These are phyloP conservation scores for Pouteria campechiana DNA, from an alignment of 179 eudicot species.

Conservation along the genomic window DNA sequence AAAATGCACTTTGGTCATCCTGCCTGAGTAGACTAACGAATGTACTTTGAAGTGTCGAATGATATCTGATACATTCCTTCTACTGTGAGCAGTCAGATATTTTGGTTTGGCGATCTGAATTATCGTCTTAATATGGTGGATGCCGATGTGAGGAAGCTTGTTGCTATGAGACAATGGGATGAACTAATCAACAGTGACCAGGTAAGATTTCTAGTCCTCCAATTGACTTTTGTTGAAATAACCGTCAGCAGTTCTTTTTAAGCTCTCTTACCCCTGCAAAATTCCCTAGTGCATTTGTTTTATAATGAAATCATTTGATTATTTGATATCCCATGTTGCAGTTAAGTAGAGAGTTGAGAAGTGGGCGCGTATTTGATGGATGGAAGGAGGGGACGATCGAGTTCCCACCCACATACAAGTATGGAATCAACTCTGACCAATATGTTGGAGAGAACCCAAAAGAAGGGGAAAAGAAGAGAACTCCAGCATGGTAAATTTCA, in stretches of 20 bases:
- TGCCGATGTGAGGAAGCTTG: slow-evolving; percentile 64
- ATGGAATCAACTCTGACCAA: slow-evolving; percentile 56
- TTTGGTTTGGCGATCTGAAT: slow-evolving; percentile 97
- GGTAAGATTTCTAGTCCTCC: slow-evolving; percentile 33
- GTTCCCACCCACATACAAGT: slow-evolving; percentile 87
- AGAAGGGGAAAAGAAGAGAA: slow-evolving; percentile 81
- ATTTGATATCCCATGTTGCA: slow-evolving; percentile 16
- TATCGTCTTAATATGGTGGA: slow-evolving; percentile 80
- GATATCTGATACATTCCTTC: no score
- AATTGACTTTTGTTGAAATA: no score
- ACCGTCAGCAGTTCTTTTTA: no score
- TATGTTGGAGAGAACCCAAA: slow-evolving; percentile 62
- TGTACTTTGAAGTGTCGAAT: no score
- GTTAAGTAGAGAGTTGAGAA: slow-evolving; percentile 59
- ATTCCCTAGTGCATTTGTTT: neutral
- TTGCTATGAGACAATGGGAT: slow-evolving; percentile 54
- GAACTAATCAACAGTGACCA: slow-evolving; percentile 65
- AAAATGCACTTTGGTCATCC: no score
- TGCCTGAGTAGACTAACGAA: no score
- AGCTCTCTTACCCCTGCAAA: no score
- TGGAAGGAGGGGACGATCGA: slow-evolving; percentile 71
- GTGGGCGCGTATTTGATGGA: slow-evolving; percentile 60
- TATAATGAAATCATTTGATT: neutral
- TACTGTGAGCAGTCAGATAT: slow-evolving; percentile 66
- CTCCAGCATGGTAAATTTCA: slow-evolving; percentile 75